These are phyloP conservation scores for Rhizophagus sp. DNA, from an alignment of 192 early-diverging fungal species.

Conservation along the genomic window DNA sequence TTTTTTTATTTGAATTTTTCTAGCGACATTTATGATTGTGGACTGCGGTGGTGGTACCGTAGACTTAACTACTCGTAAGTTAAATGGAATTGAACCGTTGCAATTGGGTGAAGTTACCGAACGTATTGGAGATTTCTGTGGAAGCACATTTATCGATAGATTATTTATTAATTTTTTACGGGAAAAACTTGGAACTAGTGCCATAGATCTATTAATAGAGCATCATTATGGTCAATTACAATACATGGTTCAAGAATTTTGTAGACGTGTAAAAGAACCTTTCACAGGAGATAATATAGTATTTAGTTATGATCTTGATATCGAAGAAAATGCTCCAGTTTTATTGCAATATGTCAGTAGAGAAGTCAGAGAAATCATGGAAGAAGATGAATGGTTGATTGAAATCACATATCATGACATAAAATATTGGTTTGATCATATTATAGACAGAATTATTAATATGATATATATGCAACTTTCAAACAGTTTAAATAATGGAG, in stretches of 20 bases:
- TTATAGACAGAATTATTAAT: neutral
- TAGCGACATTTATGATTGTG: constrained; percentile 42
- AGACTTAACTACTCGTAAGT: constrained; percentile 38
- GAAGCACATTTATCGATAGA: constrained; percentile 47
- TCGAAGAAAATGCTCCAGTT: neutral
- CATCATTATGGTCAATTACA: constrained; percentile 24
- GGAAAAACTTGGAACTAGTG: constrained; percentile 42
- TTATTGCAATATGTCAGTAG: neutral
- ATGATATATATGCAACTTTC: neutral
- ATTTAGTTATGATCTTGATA: neutral
- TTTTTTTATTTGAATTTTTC: neutral
- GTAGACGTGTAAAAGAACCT: neutral
- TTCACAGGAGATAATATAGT: neutral
- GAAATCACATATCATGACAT: constrained; percentile 39
- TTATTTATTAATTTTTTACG: constrained; percentile 45
- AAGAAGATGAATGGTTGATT: constrained; percentile 48
- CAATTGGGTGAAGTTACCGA: constrained; percentile 35
- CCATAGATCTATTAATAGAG: constrained; percentile 37
- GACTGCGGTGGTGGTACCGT: constrained; percentile 51
- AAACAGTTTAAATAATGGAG: neutral
- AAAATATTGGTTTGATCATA: neutral
- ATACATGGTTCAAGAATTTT: neutral
- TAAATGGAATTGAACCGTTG: constrained; percentile 5
- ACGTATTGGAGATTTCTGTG: constrained; percentile 37
- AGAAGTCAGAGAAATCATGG: constrained; percentile 35